Evolutionary conservation across 208 protist genomes (phyloP).

Genomic region (Acanthamoeba castellanii): DNA sequence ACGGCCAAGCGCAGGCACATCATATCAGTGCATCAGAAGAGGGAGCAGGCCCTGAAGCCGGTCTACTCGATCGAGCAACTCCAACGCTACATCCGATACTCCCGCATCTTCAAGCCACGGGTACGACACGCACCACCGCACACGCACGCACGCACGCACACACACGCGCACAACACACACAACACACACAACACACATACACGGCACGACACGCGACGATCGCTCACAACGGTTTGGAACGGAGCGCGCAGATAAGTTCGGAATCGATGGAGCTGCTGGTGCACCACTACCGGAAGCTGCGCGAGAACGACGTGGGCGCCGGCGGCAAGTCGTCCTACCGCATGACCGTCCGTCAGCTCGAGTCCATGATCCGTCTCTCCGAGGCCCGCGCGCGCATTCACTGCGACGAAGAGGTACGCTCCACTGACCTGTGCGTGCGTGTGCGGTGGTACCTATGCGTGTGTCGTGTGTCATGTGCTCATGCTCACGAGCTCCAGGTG

Average conservation of each 20-base stretch:
- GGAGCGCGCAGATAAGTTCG: conserved; percentile 84
- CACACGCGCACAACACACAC: no score
- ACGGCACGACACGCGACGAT: neutral
- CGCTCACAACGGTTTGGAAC: neutral
- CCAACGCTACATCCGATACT: conserved; percentile 94
- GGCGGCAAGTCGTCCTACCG: conserved; percentile 91
- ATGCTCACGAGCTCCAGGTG: conserved; percentile 68
- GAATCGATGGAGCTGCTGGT: conserved; percentile 94
- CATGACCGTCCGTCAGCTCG: conserved; percentile 99
- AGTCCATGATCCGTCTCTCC: conserved; percentile 98
- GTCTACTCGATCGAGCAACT: conserved; percentile 76
- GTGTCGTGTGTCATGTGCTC: neutral
- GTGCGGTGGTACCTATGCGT: neutral
- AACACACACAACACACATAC: no score
- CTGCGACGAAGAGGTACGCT: conserved; percentile 93
- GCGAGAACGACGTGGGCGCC: conserved; percentile 92
- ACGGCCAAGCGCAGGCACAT: conserved; percentile 17
- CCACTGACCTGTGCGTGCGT: neutral
- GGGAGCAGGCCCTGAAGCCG: conserved; percentile 78
- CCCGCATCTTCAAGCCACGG: conserved; percentile 93
- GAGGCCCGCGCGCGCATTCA: conserved; percentile 98
- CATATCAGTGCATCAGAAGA: conserved; percentile 78
- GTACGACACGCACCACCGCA: conserved; percentile 52
- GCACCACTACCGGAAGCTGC: conserved; percentile 94
- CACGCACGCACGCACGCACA: neutral